A percentile compares a stretch with the other conserved stretches of the same genome.
Evolutionary conservation across 139 green algal genomes (phyloP).

Genomic region (Picochlorum sp.): DNA sequence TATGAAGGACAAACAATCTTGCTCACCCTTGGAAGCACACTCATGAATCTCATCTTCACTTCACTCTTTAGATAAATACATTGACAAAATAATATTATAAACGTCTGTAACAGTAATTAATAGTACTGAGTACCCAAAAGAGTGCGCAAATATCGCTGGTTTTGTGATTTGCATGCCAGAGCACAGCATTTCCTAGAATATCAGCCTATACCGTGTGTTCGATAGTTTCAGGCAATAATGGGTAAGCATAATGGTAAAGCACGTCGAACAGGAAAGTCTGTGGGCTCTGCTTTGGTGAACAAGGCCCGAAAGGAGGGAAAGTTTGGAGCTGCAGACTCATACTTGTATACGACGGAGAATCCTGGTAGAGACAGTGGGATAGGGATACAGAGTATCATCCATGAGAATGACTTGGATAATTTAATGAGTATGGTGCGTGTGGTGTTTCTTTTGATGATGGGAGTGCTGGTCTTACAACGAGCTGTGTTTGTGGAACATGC

Average conservation of each 20-base stretch:
- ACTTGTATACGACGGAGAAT: slow-evolving; percentile 55
- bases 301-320: slow-evolving; percentile 39
- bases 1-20: slow-evolving; percentile 37
- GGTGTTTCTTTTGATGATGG: too few species aligned
- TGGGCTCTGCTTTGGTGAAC: slow-evolving; percentile 54
- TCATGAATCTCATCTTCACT: slow-evolving; percentile 22
- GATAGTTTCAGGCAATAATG: slow-evolving; percentile 38
- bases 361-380: slow-evolving; percentile 21
- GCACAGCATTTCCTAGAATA: too few species aligned
- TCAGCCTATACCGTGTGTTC: not conserved
- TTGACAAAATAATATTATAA: not conserved
- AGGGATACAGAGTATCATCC: slow-evolving; percentile 76
- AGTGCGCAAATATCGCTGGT: not conserved
- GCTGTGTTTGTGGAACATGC: not conserved
- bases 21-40: slow-evolving; percentile 18
- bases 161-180: not conserved
- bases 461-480: too few species aligned
- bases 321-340: not conserved
- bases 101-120: not conserved
- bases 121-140: not conserved
- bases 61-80: not conserved
- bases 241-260: slow-evolving; percentile 82
- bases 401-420: slow-evolving; percentile 85
- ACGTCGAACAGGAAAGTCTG: slow-evolving; percentile 40
- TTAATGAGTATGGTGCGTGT: slow-evolving; percentile 78